phyloP scores from a whole-genome alignment of 2,329 filamentous ascomycete genomes.

The Cytospora piceae region DNA sequence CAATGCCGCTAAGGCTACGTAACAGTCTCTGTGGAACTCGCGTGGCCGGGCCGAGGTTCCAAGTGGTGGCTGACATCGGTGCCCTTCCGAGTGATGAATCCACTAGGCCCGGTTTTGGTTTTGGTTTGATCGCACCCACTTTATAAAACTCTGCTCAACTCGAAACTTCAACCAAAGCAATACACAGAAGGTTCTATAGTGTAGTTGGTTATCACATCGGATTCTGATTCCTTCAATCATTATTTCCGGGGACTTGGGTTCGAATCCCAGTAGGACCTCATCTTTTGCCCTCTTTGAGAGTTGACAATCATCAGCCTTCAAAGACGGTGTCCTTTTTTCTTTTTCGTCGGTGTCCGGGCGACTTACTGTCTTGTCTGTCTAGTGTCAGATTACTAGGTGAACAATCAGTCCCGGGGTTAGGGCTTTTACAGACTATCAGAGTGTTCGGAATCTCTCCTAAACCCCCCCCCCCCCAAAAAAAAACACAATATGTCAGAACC shows the following conservation, averaged over 20 bases:
- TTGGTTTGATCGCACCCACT: neutral
- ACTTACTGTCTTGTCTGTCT: neutral
- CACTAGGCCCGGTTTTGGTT: neutral
- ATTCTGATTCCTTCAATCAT: constrained; percentile 19
- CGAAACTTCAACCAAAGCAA: neutral
- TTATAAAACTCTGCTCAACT: neutral
- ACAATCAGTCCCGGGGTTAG: no score
- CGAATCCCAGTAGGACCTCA: constrained; percentile 16
- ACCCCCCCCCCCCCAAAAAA: no score
- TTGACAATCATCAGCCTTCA: neutral
- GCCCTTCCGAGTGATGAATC: no score
- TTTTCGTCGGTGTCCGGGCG: neutral
- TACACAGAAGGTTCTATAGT: constrained; percentile 17
- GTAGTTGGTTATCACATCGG: constrained; percentile 29
- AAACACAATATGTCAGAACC: no score
- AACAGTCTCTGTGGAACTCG: neutral
- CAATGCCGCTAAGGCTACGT: no score
- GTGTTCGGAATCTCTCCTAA: no score
- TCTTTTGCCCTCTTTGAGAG: neutral
- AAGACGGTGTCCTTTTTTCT: neutral
- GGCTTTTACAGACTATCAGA: no score
- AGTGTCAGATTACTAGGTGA: no score
- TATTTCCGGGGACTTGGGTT: constrained; percentile 17
- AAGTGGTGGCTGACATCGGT: no score
- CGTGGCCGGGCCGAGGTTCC: neutral